These are phyloP conservation scores for Tephrocybe sp. DNA, from an alignment of 768 basidiomycete species.

Conservation along the genomic window DNA sequence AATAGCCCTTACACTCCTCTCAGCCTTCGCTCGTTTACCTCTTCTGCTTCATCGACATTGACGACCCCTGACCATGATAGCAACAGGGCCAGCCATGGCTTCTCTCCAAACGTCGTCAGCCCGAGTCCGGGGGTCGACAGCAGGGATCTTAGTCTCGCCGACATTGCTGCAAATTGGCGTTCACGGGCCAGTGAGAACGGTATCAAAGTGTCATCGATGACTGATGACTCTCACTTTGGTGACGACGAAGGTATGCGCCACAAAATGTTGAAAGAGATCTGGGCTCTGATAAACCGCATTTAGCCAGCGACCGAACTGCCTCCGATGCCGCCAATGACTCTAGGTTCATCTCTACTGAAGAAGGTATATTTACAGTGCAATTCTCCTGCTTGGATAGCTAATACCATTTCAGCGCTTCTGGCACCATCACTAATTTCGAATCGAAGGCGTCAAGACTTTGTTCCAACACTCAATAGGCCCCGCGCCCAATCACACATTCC, in stretches of 20 bases:
- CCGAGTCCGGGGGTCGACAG: conserved; percentile 15
- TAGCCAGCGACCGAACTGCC: conserved; percentile 51
- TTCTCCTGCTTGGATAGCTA: conserved; percentile 16
- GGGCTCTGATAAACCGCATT: conserved; percentile 39
- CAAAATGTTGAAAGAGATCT: conserved; percentile 15
- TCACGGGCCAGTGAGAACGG: conserved; percentile 70
- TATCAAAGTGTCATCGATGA: conserved; percentile 57
- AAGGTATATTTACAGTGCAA: conserved; percentile 35
- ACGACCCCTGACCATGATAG: conserved; percentile 58
- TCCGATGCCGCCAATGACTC: conserved; percentile 50
- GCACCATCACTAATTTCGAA: conserved; percentile 58
- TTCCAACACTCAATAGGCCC: conserved; percentile 43
- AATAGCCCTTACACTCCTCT: conserved; percentile 71
- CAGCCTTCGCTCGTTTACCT: conserved; percentile 62
- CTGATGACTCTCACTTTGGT: conserved; percentile 47
- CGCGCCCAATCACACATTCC: conserved; percentile 59
- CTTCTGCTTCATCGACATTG: conserved; percentile 52
- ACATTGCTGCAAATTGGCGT: conserved; percentile 71
- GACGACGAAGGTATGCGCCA: conserved; percentile 45
- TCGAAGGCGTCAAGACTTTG: conserved; percentile 27
- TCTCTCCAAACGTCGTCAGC: conserved; percentile 44
- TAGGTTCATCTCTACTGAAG: conserved; percentile 45
- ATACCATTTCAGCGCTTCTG: conserved; percentile 44
- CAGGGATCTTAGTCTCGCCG: conserved; percentile 52
- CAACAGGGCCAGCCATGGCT: conserved; percentile 38